phyloP scores from a whole-genome alignment of 176 grass and related monocot genomes.

The Cenchrus purpureus region DNA sequence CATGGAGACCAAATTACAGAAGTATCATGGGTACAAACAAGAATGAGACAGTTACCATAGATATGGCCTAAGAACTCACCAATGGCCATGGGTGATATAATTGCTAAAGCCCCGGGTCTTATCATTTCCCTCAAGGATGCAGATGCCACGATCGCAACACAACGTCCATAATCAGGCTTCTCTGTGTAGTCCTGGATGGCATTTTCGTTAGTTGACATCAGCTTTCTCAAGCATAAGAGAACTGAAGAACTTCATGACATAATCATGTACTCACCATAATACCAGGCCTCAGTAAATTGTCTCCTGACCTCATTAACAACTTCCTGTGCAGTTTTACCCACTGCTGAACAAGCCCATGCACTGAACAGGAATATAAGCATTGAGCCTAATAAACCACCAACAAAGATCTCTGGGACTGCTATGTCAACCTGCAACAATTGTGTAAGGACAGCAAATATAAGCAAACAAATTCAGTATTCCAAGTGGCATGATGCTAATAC shows the following conservation, averaged over 20 bases:
- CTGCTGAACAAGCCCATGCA: conserved; percentile 98
- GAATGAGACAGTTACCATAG: not conserved
- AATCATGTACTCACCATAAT: conserved; percentile 85
- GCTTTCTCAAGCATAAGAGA: conserved; percentile 19
- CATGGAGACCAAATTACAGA: conserved; percentile 29
- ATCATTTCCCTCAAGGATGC: conserved; percentile 98
- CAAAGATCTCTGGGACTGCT: conserved; percentile 92
- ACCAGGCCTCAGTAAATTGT: conserved; percentile 97
- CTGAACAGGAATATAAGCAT: conserved; percentile 99
- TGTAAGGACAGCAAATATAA: conserved; percentile 14
- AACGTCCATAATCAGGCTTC: conserved; percentile 95
- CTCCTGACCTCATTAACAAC: conserved; percentile 99
- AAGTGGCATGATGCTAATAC: conserved; percentile 22
- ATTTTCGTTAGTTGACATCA: conserved; percentile 26
- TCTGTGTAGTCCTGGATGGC: conserved; percentile 82
- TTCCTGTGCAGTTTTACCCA: conserved; percentile 98
- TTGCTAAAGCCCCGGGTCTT: conserved; percentile 91
- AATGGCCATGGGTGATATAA: conserved; percentile 86
- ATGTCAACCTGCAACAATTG: conserved; percentile 86
- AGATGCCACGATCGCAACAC: conserved; percentile 99
- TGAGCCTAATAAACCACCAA: conserved; percentile 92
- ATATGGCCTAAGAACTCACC: conserved; percentile 60
- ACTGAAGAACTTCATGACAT: not conserved
- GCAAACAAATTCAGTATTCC: conserved; percentile 32
- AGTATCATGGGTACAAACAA: not conserved